A percentile compares a stretch with the other conserved stretches of the same genome.
phyloP scores from a whole-genome alignment of 139 green algal species.

The Closterium sp. region DNA sequence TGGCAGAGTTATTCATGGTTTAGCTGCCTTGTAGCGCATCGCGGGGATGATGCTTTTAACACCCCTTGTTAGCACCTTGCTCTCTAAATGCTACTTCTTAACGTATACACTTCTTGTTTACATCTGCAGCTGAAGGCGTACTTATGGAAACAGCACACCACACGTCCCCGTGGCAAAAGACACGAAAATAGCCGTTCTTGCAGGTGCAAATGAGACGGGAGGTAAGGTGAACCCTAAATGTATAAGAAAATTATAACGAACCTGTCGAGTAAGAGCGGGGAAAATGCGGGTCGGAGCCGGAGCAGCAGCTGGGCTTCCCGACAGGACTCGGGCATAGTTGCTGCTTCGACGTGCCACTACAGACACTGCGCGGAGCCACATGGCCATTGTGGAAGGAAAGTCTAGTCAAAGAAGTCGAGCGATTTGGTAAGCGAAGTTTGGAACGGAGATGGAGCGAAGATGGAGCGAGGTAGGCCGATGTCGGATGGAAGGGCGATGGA shows the following conservation, averaged over 20 bases:
- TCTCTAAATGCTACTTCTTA: too few relatives aligned
- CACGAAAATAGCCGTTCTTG: neutral
- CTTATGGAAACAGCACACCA: neutral
- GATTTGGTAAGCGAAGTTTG: neutral
- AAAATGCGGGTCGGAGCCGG: neutral
- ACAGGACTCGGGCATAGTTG: neutral
- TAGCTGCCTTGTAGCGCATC: neutral
- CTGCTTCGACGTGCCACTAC: neutral
- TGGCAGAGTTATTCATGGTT: neutral
- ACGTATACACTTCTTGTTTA: too few relatives aligned
- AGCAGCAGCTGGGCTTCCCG: neutral
- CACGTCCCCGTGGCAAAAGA: neutral
- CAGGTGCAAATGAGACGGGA: neutral
- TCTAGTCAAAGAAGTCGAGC: neutral
- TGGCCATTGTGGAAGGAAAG: neutral
- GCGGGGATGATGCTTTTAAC: neutral
- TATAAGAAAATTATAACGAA: neutral
- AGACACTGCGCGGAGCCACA: neutral
- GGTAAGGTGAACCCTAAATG: neutral
- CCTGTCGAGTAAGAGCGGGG: neutral
- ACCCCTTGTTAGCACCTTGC: too few relatives aligned
- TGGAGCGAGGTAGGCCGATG: neutral
- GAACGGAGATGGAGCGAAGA: neutral
- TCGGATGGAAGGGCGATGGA: neutral
- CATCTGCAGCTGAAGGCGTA: too few relatives aligned